phyloP scores from a whole-genome alignment of 352 stramenopile species.

The Globisporangium polare region DNA sequence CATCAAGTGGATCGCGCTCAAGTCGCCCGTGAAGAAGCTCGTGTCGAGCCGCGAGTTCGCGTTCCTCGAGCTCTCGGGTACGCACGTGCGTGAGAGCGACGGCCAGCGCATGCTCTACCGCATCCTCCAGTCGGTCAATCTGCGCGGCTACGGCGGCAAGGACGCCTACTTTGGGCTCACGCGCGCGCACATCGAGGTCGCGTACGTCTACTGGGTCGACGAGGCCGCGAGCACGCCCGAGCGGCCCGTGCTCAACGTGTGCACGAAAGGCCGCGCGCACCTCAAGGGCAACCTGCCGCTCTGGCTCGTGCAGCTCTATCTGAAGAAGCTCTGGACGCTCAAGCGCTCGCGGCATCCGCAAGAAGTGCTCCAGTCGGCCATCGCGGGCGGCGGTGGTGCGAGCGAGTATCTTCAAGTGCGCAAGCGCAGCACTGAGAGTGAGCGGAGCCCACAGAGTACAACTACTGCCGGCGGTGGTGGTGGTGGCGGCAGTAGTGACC shows the following conservation, averaged over 20 bases:
- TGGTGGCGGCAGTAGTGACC: not conserved
- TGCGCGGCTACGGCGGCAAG: constrained; percentile 54
- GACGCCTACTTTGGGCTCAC: constrained; percentile 69
- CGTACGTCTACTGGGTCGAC: constrained; percentile 74
- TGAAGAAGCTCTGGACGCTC: constrained; percentile 56
- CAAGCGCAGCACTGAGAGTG: not conserved
- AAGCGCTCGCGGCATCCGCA: constrained; percentile 22
- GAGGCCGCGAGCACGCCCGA: constrained; percentile 9
- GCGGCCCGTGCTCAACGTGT: constrained; percentile 39
- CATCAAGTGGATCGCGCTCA: constrained; percentile 70
- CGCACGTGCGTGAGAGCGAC: constrained; percentile 33
- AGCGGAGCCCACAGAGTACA: not conserved
- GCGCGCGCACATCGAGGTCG: constrained; percentile 51
- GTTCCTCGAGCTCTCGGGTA: constrained; percentile 64
- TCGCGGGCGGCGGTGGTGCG: not conserved
- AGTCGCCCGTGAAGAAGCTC: constrained; percentile 55
- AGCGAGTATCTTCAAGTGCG: not conserved
- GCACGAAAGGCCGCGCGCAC: constrained; percentile 52
- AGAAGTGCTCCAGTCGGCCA: constrained; percentile 15
- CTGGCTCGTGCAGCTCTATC: constrained; percentile 50
- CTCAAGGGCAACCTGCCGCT: constrained; percentile 59
- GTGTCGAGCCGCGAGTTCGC: constrained; percentile 66
- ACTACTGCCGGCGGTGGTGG: not conserved
- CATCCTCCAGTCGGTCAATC: constrained; percentile 56
- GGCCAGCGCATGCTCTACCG: constrained; percentile 61